A percentile compares a stretch with the other conserved stretches of the same genome.
phyloP scores from a whole-genome alignment of 1,284 basidiomycete genomes.

The Bondarzewia mesenterica region DNA sequence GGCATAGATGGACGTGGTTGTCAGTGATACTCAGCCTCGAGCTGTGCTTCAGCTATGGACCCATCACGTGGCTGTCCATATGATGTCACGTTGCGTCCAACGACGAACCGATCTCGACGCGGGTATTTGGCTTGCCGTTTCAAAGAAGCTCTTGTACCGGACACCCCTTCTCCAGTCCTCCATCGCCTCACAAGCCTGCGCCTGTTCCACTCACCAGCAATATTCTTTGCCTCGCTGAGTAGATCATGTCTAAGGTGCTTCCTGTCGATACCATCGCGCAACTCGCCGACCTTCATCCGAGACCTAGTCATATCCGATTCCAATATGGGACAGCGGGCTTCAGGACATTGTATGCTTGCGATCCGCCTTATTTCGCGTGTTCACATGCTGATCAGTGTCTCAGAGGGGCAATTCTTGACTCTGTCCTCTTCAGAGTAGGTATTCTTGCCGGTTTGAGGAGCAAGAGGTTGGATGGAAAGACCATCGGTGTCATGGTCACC shows the following conservation, averaged over 20 bases:
- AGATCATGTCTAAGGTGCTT: slow-evolving; percentile 33
- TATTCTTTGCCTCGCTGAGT: background rate
- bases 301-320: slow-evolving; percentile 56
- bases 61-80: background rate
- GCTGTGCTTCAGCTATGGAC: background rate
- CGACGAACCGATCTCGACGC: too few species aligned
- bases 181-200: too few species aligned
- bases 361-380: background rate
- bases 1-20: slow-evolving; percentile 21
- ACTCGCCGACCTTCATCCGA: slow-evolving; percentile 53
- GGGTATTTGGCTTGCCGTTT: too few species aligned
- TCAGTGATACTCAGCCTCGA: background rate
- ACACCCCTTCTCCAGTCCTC: background rate
- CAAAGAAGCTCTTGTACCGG: too few species aligned
- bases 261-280: slow-evolving; percentile 35
- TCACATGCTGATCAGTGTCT: background rate
- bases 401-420: slow-evolving; percentile 81
- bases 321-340: slow-evolving; percentile 96
- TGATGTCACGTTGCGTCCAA: background rate
- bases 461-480: slow-evolving; percentile 83
- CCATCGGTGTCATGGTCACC: slow-evolving; percentile 97
- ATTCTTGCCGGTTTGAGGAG: slow-evolving; percentile 87
- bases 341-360: slow-evolving; percentile 80
- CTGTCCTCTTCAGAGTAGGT: slow-evolving; percentile 90
- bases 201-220: too few species aligned